Evolutionary conservation across 2,329 filamentous ascomycete species (phyloP).

Genomic region (Ceratocystis smalleyi): DNA sequence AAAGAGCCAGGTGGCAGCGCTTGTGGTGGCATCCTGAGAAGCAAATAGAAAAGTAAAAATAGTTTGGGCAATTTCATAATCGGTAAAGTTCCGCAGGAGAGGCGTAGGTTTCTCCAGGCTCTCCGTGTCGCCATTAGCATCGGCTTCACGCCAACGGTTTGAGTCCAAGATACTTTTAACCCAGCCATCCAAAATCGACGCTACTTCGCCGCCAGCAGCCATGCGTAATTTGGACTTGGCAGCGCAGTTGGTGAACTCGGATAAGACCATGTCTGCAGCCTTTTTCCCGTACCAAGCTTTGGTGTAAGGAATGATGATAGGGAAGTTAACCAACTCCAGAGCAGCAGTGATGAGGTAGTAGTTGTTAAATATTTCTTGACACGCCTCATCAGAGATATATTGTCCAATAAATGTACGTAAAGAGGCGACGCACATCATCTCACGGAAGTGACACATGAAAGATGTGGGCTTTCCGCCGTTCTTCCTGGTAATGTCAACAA

Average conservation of each 20-base stretch:
- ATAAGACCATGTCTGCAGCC: constrained; percentile 79
- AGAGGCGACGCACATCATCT: constrained; percentile 86
- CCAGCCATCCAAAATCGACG: constrained; percentile 95
- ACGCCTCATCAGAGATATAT: constrained; percentile 78
- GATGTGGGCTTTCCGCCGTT: constrained; percentile 58
- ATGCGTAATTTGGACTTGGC: constrained; percentile 88
- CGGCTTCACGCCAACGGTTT: constrained; percentile 61
- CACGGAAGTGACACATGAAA: constrained; percentile 85
- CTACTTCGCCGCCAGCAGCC: constrained; percentile 69
- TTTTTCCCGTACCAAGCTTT: constrained; percentile 97
- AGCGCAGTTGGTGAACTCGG: constrained; percentile 78
- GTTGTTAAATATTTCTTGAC: constrained; percentile 90
- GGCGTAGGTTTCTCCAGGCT: constrained; percentile 65
- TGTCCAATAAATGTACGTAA: constrained; percentile 95
- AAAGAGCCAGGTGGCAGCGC: constrained; percentile 87
- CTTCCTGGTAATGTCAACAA: constrained; percentile 58
- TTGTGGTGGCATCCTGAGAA: constrained; percentile 91
- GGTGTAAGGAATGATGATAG: constrained; percentile 86
- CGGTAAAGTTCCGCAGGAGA: constrained; percentile 70
- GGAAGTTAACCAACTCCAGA: constrained; percentile 94
- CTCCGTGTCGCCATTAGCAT: constrained; percentile 55
- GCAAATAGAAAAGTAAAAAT: constrained; percentile 95
- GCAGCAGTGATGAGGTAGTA: constrained; percentile 95
- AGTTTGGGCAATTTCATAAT: constrained; percentile 84
- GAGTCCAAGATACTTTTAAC: constrained; percentile 77